Conservation (phyloP, 1,284 basidiomycete genomes). For the Ustilago curta region DNA sequence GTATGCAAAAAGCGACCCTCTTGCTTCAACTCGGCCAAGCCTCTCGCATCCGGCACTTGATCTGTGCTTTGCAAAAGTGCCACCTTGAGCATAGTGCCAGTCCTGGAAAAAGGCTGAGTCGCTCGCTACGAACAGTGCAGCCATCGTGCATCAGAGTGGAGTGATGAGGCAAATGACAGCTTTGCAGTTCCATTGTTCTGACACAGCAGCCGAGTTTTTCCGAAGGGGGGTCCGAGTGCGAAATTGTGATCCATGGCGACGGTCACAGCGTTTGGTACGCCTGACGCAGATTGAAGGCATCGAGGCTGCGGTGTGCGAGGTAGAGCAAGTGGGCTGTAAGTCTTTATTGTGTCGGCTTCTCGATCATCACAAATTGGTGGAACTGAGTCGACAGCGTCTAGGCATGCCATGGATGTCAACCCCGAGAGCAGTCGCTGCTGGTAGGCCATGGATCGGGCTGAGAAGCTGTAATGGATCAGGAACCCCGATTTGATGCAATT, state of each 20-base stretch:
- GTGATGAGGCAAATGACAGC: constrained; percentile 4
- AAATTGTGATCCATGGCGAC: constrained; percentile 3
- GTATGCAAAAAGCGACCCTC: neutral
- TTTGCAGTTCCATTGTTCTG: constrained; percentile 4
- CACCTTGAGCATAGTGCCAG: neutral
- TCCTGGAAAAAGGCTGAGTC: neutral
- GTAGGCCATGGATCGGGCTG: too few relatives aligned
- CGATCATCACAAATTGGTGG: too few relatives aligned
- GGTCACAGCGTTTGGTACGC: neutral
- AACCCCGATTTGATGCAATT: too few relatives aligned
- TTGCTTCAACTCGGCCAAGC: neutral
- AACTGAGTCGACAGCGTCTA: too few relatives aligned
- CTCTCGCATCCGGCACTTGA: neutral
- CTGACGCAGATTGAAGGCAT: neutral
- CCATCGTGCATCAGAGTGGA: neutral
- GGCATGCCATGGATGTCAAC: too few relatives aligned
- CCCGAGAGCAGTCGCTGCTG: too few relatives aligned
- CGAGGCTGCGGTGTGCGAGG: neutral
- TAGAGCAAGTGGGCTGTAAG: too few relatives aligned
- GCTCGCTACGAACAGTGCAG: neutral
- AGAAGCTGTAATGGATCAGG: too few relatives aligned
- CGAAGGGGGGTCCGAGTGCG: constrained; percentile 3
- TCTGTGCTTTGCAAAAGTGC: neutral
- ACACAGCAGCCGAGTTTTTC: neutral
- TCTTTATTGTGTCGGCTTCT: too few relatives aligned